A percentile compares a stretch with the other conserved stretches of the same genome.
Conservation (phyloP, 2,329 filamentous ascomycete genomes). For the Hypoxylon sp. region DNA sequence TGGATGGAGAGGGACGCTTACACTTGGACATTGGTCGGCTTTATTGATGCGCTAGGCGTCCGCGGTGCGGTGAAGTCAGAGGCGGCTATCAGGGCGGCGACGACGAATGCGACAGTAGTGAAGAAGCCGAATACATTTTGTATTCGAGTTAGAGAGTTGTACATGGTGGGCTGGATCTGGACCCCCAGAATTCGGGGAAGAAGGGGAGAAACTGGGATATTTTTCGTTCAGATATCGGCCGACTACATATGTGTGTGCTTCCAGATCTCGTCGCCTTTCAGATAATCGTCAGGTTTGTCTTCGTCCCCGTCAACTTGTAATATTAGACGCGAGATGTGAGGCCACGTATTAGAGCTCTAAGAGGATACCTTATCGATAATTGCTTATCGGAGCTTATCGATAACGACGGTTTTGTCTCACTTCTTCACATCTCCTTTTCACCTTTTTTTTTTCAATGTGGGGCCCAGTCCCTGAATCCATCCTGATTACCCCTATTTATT, state of each 20-base stretch:
- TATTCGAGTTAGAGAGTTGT: constrained; percentile 84
- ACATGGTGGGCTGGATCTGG: constrained; percentile 71
- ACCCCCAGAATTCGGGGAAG: constrained; percentile 16
- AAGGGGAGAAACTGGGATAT: neutral
- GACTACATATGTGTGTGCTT: neutral
- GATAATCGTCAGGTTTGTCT: constrained; percentile 3
- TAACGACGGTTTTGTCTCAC: constrained; percentile 20
- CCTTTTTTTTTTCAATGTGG: constrained; percentile 13
- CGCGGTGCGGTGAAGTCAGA: constrained; percentile 81
- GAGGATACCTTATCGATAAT: constrained; percentile 34
- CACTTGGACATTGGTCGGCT: constrained; percentile 86
- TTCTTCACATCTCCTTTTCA: constrained; percentile 42
- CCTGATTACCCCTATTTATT: constrained; percentile 11
- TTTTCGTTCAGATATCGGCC: constrained; percentile 9
- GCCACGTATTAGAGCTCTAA: constrained; percentile 45
- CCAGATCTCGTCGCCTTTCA: constrained; percentile 8
- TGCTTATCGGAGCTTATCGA: constrained; percentile 47
- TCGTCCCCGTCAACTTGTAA: constrained; percentile 13
- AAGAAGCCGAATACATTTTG: constrained; percentile 99
- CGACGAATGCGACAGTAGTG: constrained; percentile 88
- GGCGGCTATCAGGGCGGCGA: constrained; percentile 83
- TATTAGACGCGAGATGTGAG: constrained; percentile 26
- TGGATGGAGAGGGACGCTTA: constrained; percentile 57
- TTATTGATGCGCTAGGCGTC: constrained; percentile 73
- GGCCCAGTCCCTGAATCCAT: constrained; percentile 19